Base-by-base conservation (phyloP, 768 basidiomycete genomes). In the Sporobolomyces roseus region DNA sequence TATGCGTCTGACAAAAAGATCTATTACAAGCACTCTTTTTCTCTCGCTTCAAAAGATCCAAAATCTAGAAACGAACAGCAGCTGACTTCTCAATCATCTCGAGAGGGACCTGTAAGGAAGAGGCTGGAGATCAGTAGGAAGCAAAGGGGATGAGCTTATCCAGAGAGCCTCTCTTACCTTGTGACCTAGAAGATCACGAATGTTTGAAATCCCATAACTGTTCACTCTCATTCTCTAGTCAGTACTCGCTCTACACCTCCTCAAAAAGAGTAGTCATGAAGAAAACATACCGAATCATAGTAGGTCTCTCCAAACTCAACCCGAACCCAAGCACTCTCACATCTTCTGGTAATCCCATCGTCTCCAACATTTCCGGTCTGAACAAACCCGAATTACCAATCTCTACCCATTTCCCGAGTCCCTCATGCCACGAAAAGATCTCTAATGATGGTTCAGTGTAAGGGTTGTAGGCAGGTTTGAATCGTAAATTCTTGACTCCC, bases 391-490 rank as follows among this genome's bases (percentile, higher is more conserved):
- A 76, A 81, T 98, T 98, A 41, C 94, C 94, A 36, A 98, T 91
- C 79, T 97, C 94, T 41, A 98, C 93, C 92, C 93, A 96, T 75
- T 89, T 89, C 78, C 89, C 83, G 45, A 98, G 84, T 79, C 87
- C 85, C 45, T 93, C 91, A 76, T 99, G 96, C 84, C 93, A 99
- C 33, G 93, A 93, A 80, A 97, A 99, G 68, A 99, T 94, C 81
- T 99, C 96, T 51, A 98, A 85, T 2, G 93, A 94, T 9, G 93
- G 93, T 90, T 97, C 93, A 35, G 94, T 96, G 81, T 96, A 97
- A 0, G 94, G 93, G 78, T 97, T 98, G 80, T 94, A 98, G 9
- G 94, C 93, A 8, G 94, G 94, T 81, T 99, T 99, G 87, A 99
- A 99, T 64, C 93, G 83, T 36, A 99, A 83, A 77, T 90, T 87